Evolutionary conservation across 208 protist species (phyloP).

Genomic region (Crithidia sp.): DNA sequence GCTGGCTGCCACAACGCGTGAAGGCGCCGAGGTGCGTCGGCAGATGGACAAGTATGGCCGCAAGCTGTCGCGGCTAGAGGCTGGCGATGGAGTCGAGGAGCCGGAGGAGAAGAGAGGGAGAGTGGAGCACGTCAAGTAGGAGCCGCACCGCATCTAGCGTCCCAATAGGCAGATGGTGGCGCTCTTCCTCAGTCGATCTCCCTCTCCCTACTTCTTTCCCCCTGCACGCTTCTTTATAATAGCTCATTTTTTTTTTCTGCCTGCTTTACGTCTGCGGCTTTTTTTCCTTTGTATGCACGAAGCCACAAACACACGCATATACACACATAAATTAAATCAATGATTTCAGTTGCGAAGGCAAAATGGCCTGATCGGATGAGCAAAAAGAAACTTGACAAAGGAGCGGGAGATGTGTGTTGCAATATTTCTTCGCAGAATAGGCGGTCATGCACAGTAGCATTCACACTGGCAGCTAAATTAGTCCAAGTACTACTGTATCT

Average conservation of each 20-base stretch:
- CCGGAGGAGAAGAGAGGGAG: neutral
- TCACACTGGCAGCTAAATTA: no score
- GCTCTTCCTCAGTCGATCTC: neutral
- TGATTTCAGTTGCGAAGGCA: no score
- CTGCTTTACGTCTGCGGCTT: neutral
- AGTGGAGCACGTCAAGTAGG: neutral
- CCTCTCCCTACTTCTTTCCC: no score
- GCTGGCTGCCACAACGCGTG: slow-evolving; percentile 49
- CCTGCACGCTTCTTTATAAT: neutral
- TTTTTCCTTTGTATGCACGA: neutral
- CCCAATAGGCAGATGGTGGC: neutral
- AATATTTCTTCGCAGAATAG: no score
- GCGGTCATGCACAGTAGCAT: no score
- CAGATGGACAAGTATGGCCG: slow-evolving; percentile 67
- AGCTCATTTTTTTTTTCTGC: neutral
- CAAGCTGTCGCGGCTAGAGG: slow-evolving; percentile 42
- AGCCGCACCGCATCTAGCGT: neutral
- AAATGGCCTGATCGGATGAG: no score
- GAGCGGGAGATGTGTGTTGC: no score
- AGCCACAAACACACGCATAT: neutral
- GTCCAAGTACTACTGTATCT: no score
- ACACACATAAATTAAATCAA: neutral
- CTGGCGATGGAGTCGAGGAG: neutral
- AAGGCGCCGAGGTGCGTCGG: slow-evolving; percentile 43
- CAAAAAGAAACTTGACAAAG: no score